phyloP scores from a whole-genome alignment of 768 basidiomycete species.

The Auriscalpium microsporum region DNA sequence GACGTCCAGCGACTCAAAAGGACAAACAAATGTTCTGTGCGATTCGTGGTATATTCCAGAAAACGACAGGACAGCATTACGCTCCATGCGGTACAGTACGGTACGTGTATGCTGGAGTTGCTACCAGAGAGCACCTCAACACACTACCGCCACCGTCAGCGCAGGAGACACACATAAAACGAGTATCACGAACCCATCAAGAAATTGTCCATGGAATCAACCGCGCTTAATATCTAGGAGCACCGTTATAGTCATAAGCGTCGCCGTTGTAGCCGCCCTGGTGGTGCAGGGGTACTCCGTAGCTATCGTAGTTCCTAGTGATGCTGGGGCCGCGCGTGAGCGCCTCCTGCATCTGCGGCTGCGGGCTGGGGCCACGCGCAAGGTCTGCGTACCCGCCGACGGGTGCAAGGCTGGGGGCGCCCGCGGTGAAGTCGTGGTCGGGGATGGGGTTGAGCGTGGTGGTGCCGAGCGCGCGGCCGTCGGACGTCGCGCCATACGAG shows the following conservation, averaged over 20 bases:
- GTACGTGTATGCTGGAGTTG: neutral
- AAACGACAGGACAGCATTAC: slow-evolving; percentile 1
- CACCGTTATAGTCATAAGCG: slow-evolving; percentile 20
- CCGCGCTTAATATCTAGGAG: slow-evolving; percentile 4
- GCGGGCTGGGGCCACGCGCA: slow-evolving; percentile 63
- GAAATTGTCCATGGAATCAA: neutral
- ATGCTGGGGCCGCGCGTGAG: slow-evolving; percentile 40
- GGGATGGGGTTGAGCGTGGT: slow-evolving; percentile 39
- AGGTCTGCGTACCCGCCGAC: slow-evolving; percentile 80
- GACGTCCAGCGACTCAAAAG: slow-evolving; percentile 10
- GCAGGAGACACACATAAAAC: too few relatives aligned
- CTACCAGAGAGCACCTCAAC: neutral
- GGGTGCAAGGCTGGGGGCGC: slow-evolving; percentile 45
- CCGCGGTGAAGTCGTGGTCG: slow-evolving; percentile 73
- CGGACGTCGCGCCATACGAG: slow-evolving; percentile 21
- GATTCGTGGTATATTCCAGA: slow-evolving; percentile 1
- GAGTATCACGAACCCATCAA: neutral
- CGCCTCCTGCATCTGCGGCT: slow-evolving; percentile 52
- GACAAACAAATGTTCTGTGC: neutral
- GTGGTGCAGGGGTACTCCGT: slow-evolving; percentile 55
- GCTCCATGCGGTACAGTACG: slow-evolving; percentile 4
- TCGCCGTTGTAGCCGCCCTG: slow-evolving; percentile 33
- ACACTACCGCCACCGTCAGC: neutral
- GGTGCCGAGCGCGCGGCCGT: slow-evolving; percentile 9
- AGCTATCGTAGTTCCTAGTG: slow-evolving; percentile 42